Percentiles rank a stretch among this genome's conserved stretches.
Evolutionary conservation across 2,329 filamentous ascomycete species (phyloP).

Genomic region (Byssoonygena ceratinophila): DNA sequence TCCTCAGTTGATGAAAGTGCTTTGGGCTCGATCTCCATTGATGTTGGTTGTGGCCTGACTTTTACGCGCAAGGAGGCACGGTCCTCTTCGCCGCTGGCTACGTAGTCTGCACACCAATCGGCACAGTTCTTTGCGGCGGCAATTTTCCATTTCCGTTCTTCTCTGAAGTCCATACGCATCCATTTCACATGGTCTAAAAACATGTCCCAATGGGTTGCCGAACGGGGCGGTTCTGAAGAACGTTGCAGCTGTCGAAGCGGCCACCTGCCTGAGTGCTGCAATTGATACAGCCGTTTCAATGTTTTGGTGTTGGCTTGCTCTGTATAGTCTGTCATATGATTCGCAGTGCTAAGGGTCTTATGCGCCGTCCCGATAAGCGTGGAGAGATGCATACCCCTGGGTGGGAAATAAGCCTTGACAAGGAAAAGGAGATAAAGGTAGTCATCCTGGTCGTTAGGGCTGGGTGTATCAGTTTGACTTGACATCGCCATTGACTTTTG

Average conservation of each 20-base stretch:
- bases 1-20: constrained; percentile 20
- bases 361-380: constrained; percentile 71
- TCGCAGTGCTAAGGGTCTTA: constrained; percentile 79
- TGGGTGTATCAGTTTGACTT: constrained; percentile 29
- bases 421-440: constrained; percentile 56
- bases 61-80: constrained; percentile 59
- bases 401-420: constrained; percentile 47
- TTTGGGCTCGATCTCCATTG: constrained; percentile 23
- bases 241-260: constrained; percentile 81
- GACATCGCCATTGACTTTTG: constrained; percentile 30
- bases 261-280: constrained; percentile 89
- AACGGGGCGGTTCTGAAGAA: constrained; percentile 66
- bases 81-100: constrained; percentile 53
- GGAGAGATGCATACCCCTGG: constrained; percentile 46
- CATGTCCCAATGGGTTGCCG: constrained; percentile 72
- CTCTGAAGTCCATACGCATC: constrained; percentile 93
- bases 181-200: constrained; percentile 87
- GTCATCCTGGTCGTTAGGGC: constrained; percentile 42
- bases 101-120: constrained; percentile 73
- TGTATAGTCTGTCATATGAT: constrained; percentile 70
- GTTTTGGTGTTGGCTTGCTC: constrained; percentile 84
- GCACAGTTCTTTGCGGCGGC: constrained; percentile 70
- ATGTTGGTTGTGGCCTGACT: constrained; percentile 35
- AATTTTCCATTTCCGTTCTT: constrained; percentile 90
- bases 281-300: constrained; percentile 72